A percentile compares a stretch with the other conserved stretches of the same genome.
Conservation (phyloP, 1,284 basidiomycete species). For the Malassezia equina region DNA sequence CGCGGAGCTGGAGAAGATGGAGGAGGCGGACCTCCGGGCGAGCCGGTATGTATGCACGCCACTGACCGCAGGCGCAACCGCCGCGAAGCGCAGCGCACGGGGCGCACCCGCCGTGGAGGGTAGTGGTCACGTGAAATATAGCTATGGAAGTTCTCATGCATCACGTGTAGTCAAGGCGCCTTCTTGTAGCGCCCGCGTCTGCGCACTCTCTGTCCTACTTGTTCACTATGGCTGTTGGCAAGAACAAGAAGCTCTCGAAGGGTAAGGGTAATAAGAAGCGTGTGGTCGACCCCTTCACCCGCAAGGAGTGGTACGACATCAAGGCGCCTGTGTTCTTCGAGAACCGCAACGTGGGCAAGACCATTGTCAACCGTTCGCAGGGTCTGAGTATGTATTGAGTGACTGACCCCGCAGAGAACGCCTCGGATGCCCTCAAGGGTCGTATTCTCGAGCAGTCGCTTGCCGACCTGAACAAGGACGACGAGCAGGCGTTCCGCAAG, state of each 20-base stretch:
- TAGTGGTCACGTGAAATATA: constrained; percentile 13
- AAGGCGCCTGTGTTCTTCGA: constrained; percentile 98
- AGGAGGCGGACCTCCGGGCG: constrained; percentile 32
- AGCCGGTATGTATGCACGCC: constrained; percentile 17
- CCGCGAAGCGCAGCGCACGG: constrained; percentile 24
- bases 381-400: constrained; percentile 70
- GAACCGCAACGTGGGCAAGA: constrained; percentile 93
- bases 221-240: constrained; percentile 47
- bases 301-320: constrained; percentile 99
- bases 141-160: constrained; percentile 8
- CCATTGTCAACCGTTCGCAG: constrained; percentile 93
- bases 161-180: constrained; percentile 10
- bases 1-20: constrained; percentile 70
- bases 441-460: constrained; percentile 94
- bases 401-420: constrained; percentile 64
- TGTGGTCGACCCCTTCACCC: constrained; percentile 98
- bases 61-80: constrained; percentile 22
- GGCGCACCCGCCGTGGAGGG: constrained; percentile 10
- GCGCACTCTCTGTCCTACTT: constrained; percentile 8
- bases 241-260: constrained; percentile 99
- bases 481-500: constrained; percentile 99
- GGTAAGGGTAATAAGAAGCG: constrained; percentile 98
- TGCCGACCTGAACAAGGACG: constrained; percentile 97
- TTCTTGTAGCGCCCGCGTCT: not conserved
- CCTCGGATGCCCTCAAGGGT: constrained; percentile 95